phyloP scores from a whole-genome alignment of 2,329 filamentous ascomycete species.

The Huntiella bhutanensis region DNA sequence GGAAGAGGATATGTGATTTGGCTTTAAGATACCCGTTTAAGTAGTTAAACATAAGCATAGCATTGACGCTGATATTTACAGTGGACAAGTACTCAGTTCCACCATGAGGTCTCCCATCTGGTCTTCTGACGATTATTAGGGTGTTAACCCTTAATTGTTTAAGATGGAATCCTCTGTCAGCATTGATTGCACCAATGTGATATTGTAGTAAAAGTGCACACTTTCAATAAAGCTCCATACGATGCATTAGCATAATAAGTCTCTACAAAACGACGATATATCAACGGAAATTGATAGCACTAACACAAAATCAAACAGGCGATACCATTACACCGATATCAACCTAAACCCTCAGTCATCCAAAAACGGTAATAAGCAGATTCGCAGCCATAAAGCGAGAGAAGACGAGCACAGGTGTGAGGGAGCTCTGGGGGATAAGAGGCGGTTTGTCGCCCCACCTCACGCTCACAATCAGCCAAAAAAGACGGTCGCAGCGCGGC shows the following conservation, averaged over 20 bases:
- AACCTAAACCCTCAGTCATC: background rate
- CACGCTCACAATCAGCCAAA: constrained; percentile 9
- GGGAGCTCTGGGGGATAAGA: constrained; percentile 12
- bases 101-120: too few relatives aligned
- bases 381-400: constrained; percentile 9
- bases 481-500: constrained; percentile 4
- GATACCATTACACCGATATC: background rate
- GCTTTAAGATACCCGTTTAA: background rate
- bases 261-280: background rate
- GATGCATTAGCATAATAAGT: background rate
- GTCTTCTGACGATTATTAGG: too few relatives aligned
- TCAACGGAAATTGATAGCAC: background rate
- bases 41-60: background rate
- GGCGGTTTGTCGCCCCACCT: constrained; percentile 1
- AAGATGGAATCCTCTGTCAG: too few relatives aligned
- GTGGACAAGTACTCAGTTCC: too few relatives aligned
- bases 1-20: constrained; percentile 23
- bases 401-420: constrained; percentile 11
- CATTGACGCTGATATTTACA: background rate
- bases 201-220: too few relatives aligned
- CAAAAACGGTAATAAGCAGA: constrained; percentile 5
- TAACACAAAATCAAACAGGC: too few relatives aligned
- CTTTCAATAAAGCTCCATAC: background rate
- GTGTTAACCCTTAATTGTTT: too few relatives aligned
- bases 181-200: too few relatives aligned